Conservation (phyloP, 352 stramenopile species). For the Pythium aphanidermatum region DNA sequence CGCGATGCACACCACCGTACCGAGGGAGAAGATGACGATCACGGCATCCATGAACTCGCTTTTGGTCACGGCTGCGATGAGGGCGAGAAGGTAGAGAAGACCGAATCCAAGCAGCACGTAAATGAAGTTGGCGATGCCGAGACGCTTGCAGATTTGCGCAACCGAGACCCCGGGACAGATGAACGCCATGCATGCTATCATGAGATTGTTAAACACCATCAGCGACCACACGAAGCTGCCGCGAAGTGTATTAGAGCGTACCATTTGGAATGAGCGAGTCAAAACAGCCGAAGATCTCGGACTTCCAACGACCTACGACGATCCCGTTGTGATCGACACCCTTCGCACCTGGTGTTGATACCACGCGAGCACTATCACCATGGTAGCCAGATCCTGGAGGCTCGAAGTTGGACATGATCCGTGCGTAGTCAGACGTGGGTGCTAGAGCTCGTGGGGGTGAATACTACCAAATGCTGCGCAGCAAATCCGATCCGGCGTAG, state of each 20-base stretch:
- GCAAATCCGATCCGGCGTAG: no score
- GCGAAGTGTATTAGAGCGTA: no score
- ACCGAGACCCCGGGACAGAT: constrained; percentile 29
- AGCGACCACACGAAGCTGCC: no score
- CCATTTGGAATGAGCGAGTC: constrained; percentile 21
- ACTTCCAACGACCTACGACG: constrained; percentile 28
- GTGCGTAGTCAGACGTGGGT: constrained; percentile 2
- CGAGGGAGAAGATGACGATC: constrained; percentile 24
- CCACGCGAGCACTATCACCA: constrained; percentile 12
- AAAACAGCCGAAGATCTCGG: constrained; percentile 18
- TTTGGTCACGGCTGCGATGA: constrained; percentile 23
- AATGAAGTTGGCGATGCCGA: constrained; percentile 37
- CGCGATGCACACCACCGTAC: constrained; percentile 27
- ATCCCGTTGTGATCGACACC: constrained; percentile 27
- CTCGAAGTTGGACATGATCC: not conserved
- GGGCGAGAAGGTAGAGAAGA: constrained; percentile 27
- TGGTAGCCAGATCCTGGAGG: constrained; percentile 1
- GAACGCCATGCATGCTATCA: constrained; percentile 19
- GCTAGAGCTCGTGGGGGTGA: no score
- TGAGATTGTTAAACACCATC: not conserved
- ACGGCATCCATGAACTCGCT: constrained; percentile 26
- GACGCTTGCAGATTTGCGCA: constrained; percentile 35
- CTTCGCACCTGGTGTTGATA: constrained; percentile 11
- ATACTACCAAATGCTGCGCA: no score
- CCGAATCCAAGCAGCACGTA: constrained; percentile 26